Percentiles rank a stretch among this genome's conserved stretches.
phyloP scores from a whole-genome alignment of 371 early-diverging fungal species.

The Rhizomucor miehei region DNA sequence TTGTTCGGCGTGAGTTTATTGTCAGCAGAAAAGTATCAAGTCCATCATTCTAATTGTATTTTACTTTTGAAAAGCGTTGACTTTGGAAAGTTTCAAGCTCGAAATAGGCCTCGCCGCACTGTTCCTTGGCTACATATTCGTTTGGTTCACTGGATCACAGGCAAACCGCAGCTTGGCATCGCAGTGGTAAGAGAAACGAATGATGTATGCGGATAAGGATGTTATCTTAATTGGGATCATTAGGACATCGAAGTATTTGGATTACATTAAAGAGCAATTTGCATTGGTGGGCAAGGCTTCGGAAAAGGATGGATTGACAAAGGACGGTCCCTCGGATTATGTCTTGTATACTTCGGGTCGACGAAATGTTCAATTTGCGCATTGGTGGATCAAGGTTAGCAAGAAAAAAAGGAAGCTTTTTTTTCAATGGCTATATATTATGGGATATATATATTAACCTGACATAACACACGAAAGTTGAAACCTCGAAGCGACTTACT shows the following conservation, averaged over 20 bases:
- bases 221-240: background rate
- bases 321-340: conserved; percentile 72
- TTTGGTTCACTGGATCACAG: conserved; percentile 30
- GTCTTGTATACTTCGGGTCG: conserved; percentile 74
- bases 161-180: conserved; percentile 30
- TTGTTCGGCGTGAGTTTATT: no score
- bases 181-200: conserved; percentile 25
- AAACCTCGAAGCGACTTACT: conserved; percentile 46
- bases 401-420: background rate
- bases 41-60: no score
- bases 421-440: background rate
- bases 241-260: conserved; percentile 38
- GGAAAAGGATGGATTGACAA: conserved; percentile 40
- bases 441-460: background rate
- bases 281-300: conserved; percentile 63
- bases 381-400: conserved; percentile 69
- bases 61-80: conserved; percentile 15
- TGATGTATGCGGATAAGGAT: no score
- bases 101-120: conserved; percentile 20
- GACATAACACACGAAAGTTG: conserved; percentile 17
- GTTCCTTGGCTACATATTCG: conserved; percentile 18
- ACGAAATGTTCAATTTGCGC: conserved; percentile 62
- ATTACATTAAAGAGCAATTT: conserved; percentile 52
- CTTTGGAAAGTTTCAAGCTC: conserved; percentile 24
- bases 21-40: no score